Evolutionary conservation across 2,329 filamentous ascomycete genomes (phyloP).

Genomic region (Lasiodiplodia sp.): DNA sequence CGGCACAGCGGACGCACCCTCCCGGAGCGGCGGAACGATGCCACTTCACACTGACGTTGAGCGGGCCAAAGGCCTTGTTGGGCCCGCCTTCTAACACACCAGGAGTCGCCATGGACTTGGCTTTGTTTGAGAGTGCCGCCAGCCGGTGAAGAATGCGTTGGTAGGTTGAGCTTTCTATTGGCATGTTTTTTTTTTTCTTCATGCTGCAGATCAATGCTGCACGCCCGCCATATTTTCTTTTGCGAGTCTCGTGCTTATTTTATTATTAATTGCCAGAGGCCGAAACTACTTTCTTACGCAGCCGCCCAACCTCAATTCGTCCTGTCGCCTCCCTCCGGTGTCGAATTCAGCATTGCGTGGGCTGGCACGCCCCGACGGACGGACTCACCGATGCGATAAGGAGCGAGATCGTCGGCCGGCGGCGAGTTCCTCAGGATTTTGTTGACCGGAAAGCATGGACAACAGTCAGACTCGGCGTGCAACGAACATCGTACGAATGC

Average conservation of each 20-base stretch:
- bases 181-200: constrained; percentile 3
- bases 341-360: not conserved
- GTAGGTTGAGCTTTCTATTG: not conserved
- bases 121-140: not conserved
- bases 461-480: not conserved
- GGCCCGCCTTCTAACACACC: constrained; percentile 1
- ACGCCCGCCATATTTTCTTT: constrained; percentile 5
- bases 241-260: not conserved
- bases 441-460: constrained; percentile 10
- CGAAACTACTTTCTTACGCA: not conserved
- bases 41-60: not conserved
- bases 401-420: constrained; percentile 4
- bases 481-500: not conserved
- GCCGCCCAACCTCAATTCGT: constrained; percentile 13
- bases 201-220: constrained; percentile 9
- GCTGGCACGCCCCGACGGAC: not conserved
- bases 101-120: constrained; percentile 1
- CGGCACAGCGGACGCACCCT: constrained; percentile 2
- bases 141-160: not conserved
- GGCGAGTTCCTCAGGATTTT: constrained; percentile 7
- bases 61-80: constrained; percentile 12
- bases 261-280: constrained; percentile 2
- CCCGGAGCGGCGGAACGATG: constrained; percentile 14
- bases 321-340: not conserved
- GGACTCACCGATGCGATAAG: constrained; percentile 9